Conservation (phyloP, 352 stramenopile species). For the Pythium periplocum region DNA sequence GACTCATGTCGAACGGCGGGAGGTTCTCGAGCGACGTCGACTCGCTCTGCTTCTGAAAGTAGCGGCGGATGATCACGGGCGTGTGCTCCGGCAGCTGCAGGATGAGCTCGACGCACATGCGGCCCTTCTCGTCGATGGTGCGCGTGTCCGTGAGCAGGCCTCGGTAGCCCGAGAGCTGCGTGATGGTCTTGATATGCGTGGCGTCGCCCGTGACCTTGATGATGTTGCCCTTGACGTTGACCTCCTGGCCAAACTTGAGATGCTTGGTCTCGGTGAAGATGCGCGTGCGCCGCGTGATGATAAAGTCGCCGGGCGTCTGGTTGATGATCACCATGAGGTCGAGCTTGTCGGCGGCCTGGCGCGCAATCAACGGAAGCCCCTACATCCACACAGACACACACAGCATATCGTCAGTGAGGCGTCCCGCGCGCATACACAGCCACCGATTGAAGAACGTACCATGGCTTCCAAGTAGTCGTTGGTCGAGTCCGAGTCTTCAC, state of each 20-base stretch:
- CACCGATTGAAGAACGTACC: conserved; percentile 14
- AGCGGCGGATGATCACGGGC: conserved; percentile 73
- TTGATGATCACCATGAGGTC: conserved; percentile 88
- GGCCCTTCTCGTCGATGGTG: conserved; percentile 64
- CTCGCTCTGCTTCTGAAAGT: conserved; percentile 86
- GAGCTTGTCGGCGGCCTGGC: conserved; percentile 83
- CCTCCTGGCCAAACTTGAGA: conserved; percentile 83
- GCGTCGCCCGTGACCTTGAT: conserved; percentile 81
- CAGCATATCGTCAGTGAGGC: neutral
- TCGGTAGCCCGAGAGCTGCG: conserved; percentile 75
- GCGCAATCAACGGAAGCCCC: conserved; percentile 79
- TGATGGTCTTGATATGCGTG: conserved; percentile 67
- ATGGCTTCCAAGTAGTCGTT: conserved; percentile 89
- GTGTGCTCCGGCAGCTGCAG: conserved; percentile 71
- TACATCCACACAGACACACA: conserved; percentile 11
- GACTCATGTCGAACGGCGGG: conserved; percentile 78
- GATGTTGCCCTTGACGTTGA: conserved; percentile 86
- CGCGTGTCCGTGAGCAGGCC: conserved; percentile 71
- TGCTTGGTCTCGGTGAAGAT: conserved; percentile 89
- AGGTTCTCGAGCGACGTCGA: conserved; percentile 87
- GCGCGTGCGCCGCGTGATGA: conserved; percentile 82
- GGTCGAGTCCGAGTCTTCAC: conserved; percentile 85
- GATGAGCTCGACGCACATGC: conserved; percentile 80
- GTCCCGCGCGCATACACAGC: neutral
- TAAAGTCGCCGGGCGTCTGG: conserved; percentile 76